Conservation (phyloP, 1,139 yeast species). For the Taphrina communis region DNA sequence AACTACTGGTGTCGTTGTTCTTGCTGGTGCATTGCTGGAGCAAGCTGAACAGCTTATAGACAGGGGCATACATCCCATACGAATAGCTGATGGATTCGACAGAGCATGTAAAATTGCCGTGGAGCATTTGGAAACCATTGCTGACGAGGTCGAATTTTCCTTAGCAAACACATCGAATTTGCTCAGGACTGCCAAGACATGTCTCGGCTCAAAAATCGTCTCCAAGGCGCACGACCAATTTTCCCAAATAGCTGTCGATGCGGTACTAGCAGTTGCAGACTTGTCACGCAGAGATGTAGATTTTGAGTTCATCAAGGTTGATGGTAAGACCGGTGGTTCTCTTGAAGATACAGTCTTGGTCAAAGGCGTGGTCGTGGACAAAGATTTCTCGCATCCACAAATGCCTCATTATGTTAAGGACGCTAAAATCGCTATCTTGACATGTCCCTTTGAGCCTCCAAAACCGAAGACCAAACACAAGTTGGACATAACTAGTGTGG, state of each 20-base stretch:
- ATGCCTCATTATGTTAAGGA: slow-evolving; percentile 85
- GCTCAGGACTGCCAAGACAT: slow-evolving; percentile 90
- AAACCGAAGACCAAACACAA: slow-evolving; percentile 98
- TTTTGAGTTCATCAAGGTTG: slow-evolving; percentile 92
- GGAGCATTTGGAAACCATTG: slow-evolving; percentile 71
- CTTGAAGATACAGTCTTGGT: slow-evolving; percentile 83
- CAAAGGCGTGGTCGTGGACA: slow-evolving; percentile 90
- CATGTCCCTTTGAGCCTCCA: slow-evolving; percentile 99
- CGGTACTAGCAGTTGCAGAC: slow-evolving; percentile 91
- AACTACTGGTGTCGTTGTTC: slow-evolving; percentile 97
- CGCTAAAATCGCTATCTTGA: slow-evolving; percentile 89
- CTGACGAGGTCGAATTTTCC: slow-evolving; percentile 63
- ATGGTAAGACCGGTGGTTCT: slow-evolving; percentile 94
- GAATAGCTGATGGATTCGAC: slow-evolving; percentile 96
- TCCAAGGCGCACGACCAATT: slow-evolving; percentile 91
- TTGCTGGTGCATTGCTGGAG: slow-evolving; percentile 92
- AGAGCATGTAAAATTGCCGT: slow-evolving; percentile 94
- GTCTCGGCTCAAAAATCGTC: slow-evolving; percentile 93
- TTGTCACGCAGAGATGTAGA: slow-evolving; percentile 92
- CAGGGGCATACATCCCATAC: slow-evolving; percentile 95
- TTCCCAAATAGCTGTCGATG: slow-evolving; percentile 96
- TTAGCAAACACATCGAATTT: slow-evolving; percentile 54
- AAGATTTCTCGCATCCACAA: slow-evolving; percentile 97
- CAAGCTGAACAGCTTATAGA: slow-evolving; percentile 94
- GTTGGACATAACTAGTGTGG: slow-evolving; percentile 87